Percentiles rank a stretch among this genome's conserved stretches.
phyloP scores from a whole-genome alignment of 106 monocot species.

The Dioscorea alata region DNA sequence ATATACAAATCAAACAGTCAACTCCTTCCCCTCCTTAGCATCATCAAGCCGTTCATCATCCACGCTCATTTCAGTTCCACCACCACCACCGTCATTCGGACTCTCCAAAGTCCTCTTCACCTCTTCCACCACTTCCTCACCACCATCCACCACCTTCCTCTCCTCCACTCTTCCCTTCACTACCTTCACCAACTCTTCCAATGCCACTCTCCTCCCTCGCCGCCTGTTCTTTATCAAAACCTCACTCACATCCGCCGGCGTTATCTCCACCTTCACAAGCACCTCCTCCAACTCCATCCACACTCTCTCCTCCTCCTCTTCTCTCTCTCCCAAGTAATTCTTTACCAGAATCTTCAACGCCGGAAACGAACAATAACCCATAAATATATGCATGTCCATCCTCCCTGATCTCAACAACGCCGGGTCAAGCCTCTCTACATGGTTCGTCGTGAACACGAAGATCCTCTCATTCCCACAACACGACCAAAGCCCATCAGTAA shows the following conservation, averaged over 20 bases:
- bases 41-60: neutral
- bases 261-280: constrained; percentile 51
- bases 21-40: neutral
- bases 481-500: constrained; percentile 85
- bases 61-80: neutral
- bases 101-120: constrained; percentile 68
- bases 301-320: constrained; percentile 4
- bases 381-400: constrained; percentile 83
- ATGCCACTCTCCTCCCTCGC: constrained; percentile 27
- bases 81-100: constrained; percentile 24
- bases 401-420: constrained; percentile 68
- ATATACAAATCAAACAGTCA: neutral
- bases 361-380: constrained; percentile 65
- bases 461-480: constrained; percentile 79
- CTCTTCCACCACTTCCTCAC: constrained; percentile 27
- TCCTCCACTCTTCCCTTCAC: constrained; percentile 21
- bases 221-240: constrained; percentile 68
- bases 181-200: constrained; percentile 30
- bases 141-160: constrained; percentile 5
- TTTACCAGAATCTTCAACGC: constrained; percentile 57
- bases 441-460: constrained; percentile 84
- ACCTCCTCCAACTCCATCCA: constrained; percentile 40
- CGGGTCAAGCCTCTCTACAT: constrained; percentile 58
- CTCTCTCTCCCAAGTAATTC: constrained; percentile 55
- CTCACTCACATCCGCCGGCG: constrained; percentile 83